phyloP scores from a whole-genome alignment of 106 monocot genomes.

The Amphibolis antarctica region DNA sequence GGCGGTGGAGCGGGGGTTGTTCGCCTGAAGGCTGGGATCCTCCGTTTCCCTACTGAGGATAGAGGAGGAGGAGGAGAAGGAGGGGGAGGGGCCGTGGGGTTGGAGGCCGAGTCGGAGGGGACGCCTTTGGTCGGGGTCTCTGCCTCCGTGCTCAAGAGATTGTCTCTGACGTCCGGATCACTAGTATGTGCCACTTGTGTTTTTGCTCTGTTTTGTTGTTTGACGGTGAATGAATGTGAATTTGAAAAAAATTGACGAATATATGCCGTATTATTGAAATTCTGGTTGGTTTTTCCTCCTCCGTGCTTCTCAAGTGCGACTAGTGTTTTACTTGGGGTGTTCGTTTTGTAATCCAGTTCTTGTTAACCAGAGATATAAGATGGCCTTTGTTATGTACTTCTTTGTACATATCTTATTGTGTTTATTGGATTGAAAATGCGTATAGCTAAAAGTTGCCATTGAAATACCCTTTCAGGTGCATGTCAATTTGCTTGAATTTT shows the following conservation, averaged over 20 bases:
- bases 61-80: no score
- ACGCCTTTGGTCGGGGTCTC: conserved; percentile 43
- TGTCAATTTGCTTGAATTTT: no score
- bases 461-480: no score
- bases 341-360: no score
- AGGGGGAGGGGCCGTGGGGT: background rate
- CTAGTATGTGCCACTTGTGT: conserved; percentile 29
- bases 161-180: conserved; percentile 54
- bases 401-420: no score
- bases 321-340: no score
- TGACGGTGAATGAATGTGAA: background rate
- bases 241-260: background rate
- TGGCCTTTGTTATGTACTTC: no score
- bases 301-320: background rate
- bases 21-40: conserved; percentile 50
- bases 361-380: background rate
- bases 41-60: conserved; percentile 8
- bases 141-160: conserved; percentile 34
- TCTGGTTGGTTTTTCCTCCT: no score
- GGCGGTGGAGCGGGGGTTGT: conserved; percentile 7
- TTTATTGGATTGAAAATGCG: no score
- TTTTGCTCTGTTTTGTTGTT: background rate
- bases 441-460: no score
- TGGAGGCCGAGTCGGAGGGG: conserved; percentile 16
- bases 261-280: background rate